Conservation (phyloP, 805 yeast species). For the Pichia occidentalis region DNA sequence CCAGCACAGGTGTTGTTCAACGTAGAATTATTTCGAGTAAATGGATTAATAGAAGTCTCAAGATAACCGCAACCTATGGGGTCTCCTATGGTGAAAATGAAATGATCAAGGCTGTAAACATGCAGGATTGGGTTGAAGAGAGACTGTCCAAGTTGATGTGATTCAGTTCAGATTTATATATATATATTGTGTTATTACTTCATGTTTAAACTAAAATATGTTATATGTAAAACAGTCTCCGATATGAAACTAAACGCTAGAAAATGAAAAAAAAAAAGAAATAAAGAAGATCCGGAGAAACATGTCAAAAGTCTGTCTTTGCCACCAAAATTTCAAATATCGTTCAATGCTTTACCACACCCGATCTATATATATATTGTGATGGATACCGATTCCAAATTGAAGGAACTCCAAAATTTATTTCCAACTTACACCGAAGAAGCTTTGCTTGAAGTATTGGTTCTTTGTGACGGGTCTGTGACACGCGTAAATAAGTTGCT, state of each 20-base stretch:
- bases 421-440: slow-evolving; percentile 40
- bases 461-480: slow-evolving; percentile 49
- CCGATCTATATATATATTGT: neutral
- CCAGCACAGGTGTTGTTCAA: slow-evolving; percentile 71
- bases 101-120: slow-evolving; percentile 37
- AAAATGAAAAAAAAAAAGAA: no score
- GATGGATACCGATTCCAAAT: slow-evolving; percentile 34
- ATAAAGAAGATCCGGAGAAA: no score
- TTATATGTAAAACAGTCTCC: no score
- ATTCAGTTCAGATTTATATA: no score
- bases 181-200: no score
- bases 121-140: slow-evolving; percentile 16
- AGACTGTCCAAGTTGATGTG: slow-evolving; percentile 3
- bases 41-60: slow-evolving; percentile 48
- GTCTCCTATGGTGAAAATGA: slow-evolving; percentile 63
- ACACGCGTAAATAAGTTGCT: slow-evolving; percentile 28
- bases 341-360: no score
- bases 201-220: no score
- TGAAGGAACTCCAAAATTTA: slow-evolving; percentile 29
- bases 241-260: no score
- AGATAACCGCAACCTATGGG: slow-evolving; percentile 40
- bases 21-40: slow-evolving; percentile 56
- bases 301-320: no score
- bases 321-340: no score
- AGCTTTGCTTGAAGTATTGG: slow-evolving; percentile 43